Evolutionary conservation across 345 rosid genomes (phyloP).

Genomic region (Clarkia xantiana): DNA sequence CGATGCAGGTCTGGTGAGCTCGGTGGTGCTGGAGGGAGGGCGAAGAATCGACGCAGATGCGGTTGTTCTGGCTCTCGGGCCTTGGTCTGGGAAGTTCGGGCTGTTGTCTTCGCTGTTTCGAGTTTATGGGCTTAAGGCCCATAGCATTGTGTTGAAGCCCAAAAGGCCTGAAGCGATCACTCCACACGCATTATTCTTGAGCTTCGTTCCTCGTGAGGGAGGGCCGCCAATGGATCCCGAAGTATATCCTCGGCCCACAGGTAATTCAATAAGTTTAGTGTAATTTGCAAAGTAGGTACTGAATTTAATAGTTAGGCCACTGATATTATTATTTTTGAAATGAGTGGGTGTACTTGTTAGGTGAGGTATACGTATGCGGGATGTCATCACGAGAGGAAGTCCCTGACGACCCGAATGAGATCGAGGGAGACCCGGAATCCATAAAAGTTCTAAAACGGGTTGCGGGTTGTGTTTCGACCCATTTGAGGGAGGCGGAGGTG

Average conservation of each 20-base stretch:
- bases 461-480: conserved; percentile 56
- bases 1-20: conserved; percentile 29
- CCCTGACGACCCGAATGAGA: conserved; percentile 65
- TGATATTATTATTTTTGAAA: too few relatives aligned
- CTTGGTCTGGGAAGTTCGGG: conserved; percentile 70
- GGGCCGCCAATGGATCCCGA: conserved; percentile 59
- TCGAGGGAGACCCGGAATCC: conserved; percentile 47
- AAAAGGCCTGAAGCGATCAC: conserved; percentile 41
- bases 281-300: neutral
- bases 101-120: conserved; percentile 44
- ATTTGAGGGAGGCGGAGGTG: conserved; percentile 44
- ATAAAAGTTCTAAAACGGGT: conserved; percentile 60
- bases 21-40: conserved; percentile 57
- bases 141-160: conserved; percentile 66
- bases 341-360: too few relatives aligned
- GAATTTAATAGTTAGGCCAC: too few relatives aligned
- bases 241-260: conserved; percentile 75
- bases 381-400: conserved; percentile 62
- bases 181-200: conserved; percentile 59
- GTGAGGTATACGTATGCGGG: conserved; percentile 89
- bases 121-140: conserved; percentile 67
- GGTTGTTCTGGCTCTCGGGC: conserved; percentile 73
- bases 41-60: conserved; percentile 39
- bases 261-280: conserved; percentile 12
- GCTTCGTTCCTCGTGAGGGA: conserved; percentile 32